These are phyloP conservation scores for Gracilaria caudata DNA, from an alignment of 23 red algal genomes.

Conservation along the genomic window DNA sequence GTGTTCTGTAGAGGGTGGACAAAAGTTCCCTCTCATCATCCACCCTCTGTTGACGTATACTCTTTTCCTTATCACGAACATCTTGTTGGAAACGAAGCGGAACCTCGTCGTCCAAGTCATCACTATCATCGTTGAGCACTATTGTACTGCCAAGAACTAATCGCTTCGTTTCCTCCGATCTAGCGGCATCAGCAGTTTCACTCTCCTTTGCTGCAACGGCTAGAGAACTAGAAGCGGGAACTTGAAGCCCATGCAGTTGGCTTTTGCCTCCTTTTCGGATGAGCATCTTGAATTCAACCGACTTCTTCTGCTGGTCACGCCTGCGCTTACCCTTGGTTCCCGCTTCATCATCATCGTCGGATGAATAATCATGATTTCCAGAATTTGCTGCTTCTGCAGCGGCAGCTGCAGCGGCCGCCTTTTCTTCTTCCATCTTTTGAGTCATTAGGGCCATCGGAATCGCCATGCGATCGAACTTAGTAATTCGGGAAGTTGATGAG, in stretches of 20 bases:
- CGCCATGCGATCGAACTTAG: conserved; percentile 68
- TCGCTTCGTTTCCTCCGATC: conserved; percentile 83
- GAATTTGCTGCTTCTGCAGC: conserved; percentile 19
- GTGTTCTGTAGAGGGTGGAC: conserved; percentile 30
- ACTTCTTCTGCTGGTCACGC: background rate
- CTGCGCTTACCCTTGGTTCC: background rate
- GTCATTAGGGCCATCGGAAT: conserved; percentile 73
- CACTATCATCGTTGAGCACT: conserved; percentile 64
- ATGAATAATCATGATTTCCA: conserved; percentile 32
- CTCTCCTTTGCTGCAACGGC: conserved; percentile 74
- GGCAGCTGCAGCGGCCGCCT: conserved; percentile 47
- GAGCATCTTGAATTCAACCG: conserved; percentile 80
- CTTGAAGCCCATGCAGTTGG: conserved; percentile 74
- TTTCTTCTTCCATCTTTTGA: conserved; percentile 64
- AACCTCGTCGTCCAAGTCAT: conserved; percentile 72
- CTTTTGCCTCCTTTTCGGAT: conserved; percentile 81
- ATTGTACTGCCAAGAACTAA: conserved; percentile 86
- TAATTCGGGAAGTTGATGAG: conserved; percentile 35
- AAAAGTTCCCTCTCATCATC: conserved; percentile 59
- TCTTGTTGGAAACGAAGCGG: conserved; percentile 55
- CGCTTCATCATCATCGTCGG: conserved; percentile 21
- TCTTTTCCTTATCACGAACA: conserved; percentile 65
- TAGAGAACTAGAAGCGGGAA: conserved; percentile 77
- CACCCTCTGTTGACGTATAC: conserved; percentile 51
- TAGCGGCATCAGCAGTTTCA: conserved; percentile 71